Evolutionary conservation across 2,329 filamentous ascomycete species (phyloP).

Genomic region (Fusarium buxicola): DNA sequence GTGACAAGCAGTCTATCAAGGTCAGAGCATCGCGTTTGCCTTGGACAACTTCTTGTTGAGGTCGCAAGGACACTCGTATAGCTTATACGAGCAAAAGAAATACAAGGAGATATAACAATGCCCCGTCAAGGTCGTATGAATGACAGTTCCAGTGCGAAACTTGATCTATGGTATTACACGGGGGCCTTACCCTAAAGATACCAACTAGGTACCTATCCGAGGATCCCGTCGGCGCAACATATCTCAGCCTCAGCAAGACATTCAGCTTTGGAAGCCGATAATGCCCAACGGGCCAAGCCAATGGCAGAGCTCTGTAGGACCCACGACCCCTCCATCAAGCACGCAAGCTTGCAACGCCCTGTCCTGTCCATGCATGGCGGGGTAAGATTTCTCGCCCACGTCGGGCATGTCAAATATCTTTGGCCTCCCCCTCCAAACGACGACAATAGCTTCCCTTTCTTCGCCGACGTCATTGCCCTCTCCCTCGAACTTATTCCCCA

Average conservation of each 20-base stretch:
- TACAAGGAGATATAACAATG: too few species aligned
- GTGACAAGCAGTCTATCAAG: too few species aligned
- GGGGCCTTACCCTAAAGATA: too few species aligned
- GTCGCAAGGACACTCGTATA: too few species aligned
- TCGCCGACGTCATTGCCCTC: slow-evolving; percentile 6
- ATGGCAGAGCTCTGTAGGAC: slow-evolving; percentile 29
- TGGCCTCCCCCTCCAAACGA: slow-evolving; percentile 6
- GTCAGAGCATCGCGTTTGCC: too few species aligned
- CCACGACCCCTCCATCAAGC: slow-evolving; percentile 46
- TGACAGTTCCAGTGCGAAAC: too few species aligned
- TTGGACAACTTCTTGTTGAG: too few species aligned
- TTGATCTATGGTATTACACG: too few species aligned
- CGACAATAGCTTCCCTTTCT: slow-evolving; percentile 17
- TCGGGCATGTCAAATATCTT: slow-evolving; percentile 22
- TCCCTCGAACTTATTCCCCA: neutral
- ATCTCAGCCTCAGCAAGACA: neutral
- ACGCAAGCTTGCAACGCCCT: slow-evolving; percentile 36
- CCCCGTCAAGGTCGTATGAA: too few species aligned
- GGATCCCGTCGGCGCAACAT: too few species aligned
- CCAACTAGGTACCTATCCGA: too few species aligned
- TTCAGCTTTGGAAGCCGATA: neutral
- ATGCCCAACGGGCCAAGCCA: slow-evolving; percentile 24
- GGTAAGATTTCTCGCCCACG: slow-evolving; percentile 37
- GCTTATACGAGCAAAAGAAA: too few species aligned
- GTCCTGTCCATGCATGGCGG: slow-evolving; percentile 39